Evolutionary conservation across 2,329 filamentous ascomycete genomes (phyloP).

Genomic region (Erysiphe pulchra): DNA sequence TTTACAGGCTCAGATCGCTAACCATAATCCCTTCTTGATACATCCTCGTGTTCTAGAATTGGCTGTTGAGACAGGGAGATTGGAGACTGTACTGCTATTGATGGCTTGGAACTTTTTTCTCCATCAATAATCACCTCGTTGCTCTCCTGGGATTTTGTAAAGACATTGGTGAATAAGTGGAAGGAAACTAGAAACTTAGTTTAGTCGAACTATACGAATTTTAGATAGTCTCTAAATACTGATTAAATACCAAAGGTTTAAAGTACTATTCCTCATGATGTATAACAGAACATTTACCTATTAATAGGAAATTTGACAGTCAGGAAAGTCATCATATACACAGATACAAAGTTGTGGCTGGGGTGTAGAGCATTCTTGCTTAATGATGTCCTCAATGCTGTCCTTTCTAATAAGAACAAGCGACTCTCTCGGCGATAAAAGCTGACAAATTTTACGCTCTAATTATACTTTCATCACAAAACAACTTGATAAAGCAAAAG

Average conservation of each 20-base stretch:
- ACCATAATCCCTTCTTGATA: constrained; percentile 8
- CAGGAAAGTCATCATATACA: not conserved
- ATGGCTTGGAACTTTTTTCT: constrained; percentile 8
- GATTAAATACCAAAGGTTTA: constrained; percentile 12
- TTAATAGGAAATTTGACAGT: not conserved
- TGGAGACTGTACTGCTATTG: constrained; percentile 8
- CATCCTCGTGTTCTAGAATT: constrained; percentile 6
- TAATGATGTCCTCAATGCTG: not conserved
- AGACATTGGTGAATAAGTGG: constrained; percentile 6
- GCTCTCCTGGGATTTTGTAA: constrained; percentile 6
- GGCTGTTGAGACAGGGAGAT: constrained; percentile 8
- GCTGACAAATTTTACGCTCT: not conserved
- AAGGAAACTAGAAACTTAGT: constrained; percentile 7
- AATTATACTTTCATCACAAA: not conserved
- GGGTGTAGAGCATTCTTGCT: not conserved
- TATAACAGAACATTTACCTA: constrained; percentile 1
- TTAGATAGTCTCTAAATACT: constrained; percentile 7
- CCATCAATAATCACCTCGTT: constrained; percentile 5
- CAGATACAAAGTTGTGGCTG: not conserved
- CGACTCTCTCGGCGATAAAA: not conserved
- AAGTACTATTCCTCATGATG: constrained; percentile 12
- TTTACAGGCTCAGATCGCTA: not conserved
- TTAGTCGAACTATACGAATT: not conserved
- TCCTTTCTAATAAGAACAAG: not conserved
- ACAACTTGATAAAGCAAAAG: too few species aligned